Evolutionary conservation across 495 filamentous ascomycete genomes (phyloP), one percentile per base, ranked within the genome.

Genomic region (Penicillium robsamsonii): DNA sequence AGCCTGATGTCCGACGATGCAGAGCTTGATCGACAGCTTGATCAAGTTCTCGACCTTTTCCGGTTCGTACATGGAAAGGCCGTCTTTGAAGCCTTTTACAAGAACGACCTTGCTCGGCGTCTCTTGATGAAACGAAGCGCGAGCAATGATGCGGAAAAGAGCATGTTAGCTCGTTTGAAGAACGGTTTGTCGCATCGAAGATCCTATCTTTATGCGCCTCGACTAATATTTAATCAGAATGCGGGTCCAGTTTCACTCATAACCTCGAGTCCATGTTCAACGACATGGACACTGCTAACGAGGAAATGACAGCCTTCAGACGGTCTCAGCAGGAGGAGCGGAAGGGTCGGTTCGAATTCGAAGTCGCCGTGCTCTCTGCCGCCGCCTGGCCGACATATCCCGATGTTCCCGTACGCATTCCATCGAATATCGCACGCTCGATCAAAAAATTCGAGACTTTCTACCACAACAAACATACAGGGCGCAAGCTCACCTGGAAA

Each of bases 251-350:
- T 59, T 97, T 97, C 67, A 97, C 95, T 1, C 90, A 96, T 62
- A 97, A 99, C 63, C 80, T 99, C 2, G 94, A 99, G 70, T 88
- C 91, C 33, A 99, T 99, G 94, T 97, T 99, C 77, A 96, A 96
- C 65, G 94, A 99, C 64, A 89, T 97, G 70, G 92, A 96, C 58
- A 79, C 97, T 50, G 88, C 87, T 12, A 83, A 85, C 33, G 92
- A 96, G 55, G 91, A 95, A 63, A 91, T 96, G 79, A 55, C 70
- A 5, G 85, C 87, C 0, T 97, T 92, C 75, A 76, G 48, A 13
- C 56, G 66, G 40, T 50, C 77, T 35, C 75, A 79, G 47, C 75
- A 78, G 15, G 75, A 75, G 38, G 64, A 76, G 35, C 79, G 75
- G 37, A 69, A 76, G 3, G 27, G 31, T 67, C 74, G n/a, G 61